phyloP scores from a whole-genome alignment of 2,329 filamentous ascomycete species.

The Fusarium musae region DNA sequence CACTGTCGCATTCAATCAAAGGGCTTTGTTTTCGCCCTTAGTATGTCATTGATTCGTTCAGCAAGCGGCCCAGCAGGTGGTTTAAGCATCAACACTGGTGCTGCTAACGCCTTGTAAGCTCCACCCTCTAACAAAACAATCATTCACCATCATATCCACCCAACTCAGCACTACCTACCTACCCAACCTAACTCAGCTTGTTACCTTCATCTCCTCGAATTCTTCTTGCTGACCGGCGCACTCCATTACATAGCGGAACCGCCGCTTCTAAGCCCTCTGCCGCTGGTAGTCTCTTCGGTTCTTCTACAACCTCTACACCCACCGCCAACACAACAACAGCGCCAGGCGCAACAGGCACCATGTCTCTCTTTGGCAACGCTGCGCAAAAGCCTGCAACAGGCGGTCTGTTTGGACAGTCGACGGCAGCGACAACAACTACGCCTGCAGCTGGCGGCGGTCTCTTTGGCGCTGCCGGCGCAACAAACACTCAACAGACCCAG shows the following conservation, averaged over 20 bases:
- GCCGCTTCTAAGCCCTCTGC: slow-evolving; percentile 49
- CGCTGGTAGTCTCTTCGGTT: slow-evolving; percentile 53
- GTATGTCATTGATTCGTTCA: slow-evolving; percentile 65
- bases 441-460: slow-evolving; percentile 45
- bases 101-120: slow-evolving; percentile 63
- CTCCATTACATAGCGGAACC: slow-evolving; percentile 35
- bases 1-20: slow-evolving; percentile 35
- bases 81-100: slow-evolving; percentile 71
- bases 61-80: slow-evolving; percentile 69
- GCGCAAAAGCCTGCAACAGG: slow-evolving; percentile 44
- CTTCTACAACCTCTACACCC: slow-evolving; percentile 38
- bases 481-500: slow-evolving; percentile 45
- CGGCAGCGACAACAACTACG: slow-evolving; percentile 36
- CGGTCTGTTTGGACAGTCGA: slow-evolving; percentile 47
- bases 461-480: slow-evolving; percentile 45
- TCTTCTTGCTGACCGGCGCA: slow-evolving; percentile 30
- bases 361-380: slow-evolving; percentile 46
- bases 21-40: slow-evolving; percentile 28
- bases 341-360: slow-evolving; percentile 42
- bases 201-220: background rate
- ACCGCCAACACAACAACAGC: slow-evolving; percentile 43
- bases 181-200: slow-evolving; percentile 6
- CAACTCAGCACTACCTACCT: background rate
- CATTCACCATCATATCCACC: slow-evolving; percentile 32
- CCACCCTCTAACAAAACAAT: slow-evolving; percentile 41